These are phyloP conservation scores for Didymella glomerata DNA, from an alignment of 2,329 filamentous ascomycete genomes.

Conservation along the genomic window DNA sequence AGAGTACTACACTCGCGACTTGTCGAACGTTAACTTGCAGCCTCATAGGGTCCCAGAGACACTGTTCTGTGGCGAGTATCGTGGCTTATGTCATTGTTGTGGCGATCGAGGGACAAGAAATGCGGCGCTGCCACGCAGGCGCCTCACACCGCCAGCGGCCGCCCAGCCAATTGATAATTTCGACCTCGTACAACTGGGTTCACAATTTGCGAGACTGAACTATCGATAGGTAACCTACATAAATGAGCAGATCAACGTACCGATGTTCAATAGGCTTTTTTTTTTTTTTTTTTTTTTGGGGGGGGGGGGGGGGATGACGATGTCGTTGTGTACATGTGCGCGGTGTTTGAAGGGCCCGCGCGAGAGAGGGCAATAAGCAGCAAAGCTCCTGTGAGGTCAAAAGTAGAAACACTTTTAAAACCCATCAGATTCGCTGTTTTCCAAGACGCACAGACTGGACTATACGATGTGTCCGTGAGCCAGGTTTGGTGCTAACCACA, in stretches of 20 bases:
- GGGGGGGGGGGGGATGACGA: not conserved
- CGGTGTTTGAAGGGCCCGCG: not conserved
- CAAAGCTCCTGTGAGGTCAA: not conserved
- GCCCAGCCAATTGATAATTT: not conserved
- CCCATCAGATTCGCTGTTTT: not conserved
- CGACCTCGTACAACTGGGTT: constrained; percentile 5
- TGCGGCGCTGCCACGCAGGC: constrained; percentile 1
- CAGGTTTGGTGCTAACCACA: not conserved
- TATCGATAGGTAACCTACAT: not conserved
- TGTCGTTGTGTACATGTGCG: not conserved
- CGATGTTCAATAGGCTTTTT: not conserved
- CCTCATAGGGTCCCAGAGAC: not conserved
- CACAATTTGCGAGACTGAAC: constrained; percentile 7
- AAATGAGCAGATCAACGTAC: constrained; percentile 4
- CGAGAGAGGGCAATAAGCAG: not conserved
- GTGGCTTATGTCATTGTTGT: constrained; percentile 2
- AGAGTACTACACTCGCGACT: not conserved
- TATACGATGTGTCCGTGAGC: not conserved
- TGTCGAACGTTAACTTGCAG: constrained; percentile 1
- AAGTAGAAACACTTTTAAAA: not conserved
- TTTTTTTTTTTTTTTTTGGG: too few relatives aligned
- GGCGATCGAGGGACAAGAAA: not conserved
- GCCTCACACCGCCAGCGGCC: constrained; percentile 1
- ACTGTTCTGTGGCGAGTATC: not conserved
- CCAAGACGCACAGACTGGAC: not conserved